phyloP scores from a whole-genome alignment of 768 basidiomycete genomes.

The Exidia glandulosa region DNA sequence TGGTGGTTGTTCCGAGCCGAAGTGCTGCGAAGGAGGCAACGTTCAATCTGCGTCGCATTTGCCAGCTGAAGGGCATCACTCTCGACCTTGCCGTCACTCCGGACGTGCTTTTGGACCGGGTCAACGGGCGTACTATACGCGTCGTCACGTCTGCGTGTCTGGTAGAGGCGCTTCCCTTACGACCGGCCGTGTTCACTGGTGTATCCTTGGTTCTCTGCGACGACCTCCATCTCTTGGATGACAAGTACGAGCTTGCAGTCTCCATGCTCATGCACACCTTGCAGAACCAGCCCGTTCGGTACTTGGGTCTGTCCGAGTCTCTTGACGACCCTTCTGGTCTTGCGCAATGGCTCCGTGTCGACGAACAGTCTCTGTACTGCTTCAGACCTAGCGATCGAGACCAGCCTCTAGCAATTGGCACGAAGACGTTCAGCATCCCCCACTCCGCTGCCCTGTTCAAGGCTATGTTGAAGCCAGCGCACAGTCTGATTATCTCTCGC shows the following conservation, averaged over 20 bases:
- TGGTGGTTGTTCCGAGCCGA: constrained; percentile 53
- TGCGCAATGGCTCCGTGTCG: constrained; percentile 73
- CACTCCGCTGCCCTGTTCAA: constrained; percentile 83
- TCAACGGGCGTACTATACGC: constrained; percentile 31
- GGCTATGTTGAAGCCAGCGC: constrained; percentile 83
- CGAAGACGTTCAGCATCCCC: constrained; percentile 74
- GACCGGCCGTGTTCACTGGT: constrained; percentile 15
- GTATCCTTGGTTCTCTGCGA: constrained; percentile 71
- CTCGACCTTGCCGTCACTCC: constrained; percentile 20
- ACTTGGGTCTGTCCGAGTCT: constrained; percentile 67
- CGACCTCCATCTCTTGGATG: constrained; percentile 72
- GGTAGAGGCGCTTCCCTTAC: constrained; percentile 23
- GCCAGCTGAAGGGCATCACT: constrained; percentile 28
- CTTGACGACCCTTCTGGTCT: constrained; percentile 73
- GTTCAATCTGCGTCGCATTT: constrained; percentile 33
- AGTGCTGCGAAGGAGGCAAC: constrained; percentile 45
- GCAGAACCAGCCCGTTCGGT: constrained; percentile 51
- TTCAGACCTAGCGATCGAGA: constrained; percentile 81
- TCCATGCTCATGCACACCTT: constrained; percentile 58
- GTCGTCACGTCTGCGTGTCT: constrained; percentile 51
- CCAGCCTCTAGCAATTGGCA: constrained; percentile 55
- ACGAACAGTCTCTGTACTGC: constrained; percentile 49
- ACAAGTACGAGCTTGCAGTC: constrained; percentile 72
- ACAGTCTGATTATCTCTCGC: constrained; percentile 51
- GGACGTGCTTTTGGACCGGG: constrained; percentile 21